phyloP scores from a whole-genome alignment of 2,329 filamentous ascomycete genomes.

The Cladophialophora carrionii region DNA sequence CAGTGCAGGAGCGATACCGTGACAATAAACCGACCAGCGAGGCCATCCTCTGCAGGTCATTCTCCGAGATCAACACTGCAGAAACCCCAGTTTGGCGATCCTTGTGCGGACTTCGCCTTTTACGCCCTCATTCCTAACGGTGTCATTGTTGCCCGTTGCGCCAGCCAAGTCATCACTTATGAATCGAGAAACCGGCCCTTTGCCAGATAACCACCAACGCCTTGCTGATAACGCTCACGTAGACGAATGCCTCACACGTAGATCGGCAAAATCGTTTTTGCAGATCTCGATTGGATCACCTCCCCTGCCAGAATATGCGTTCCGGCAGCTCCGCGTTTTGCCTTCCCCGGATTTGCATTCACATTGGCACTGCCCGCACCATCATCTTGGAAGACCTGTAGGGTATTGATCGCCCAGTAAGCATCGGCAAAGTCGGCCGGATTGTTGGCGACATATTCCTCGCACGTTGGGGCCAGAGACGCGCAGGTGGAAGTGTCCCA shows the following conservation, averaged over 20 bases:
- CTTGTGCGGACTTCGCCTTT: background rate
- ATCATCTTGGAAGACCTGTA: slow-evolving; percentile 63
- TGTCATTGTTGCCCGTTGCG: background rate
- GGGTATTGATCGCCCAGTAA: slow-evolving; percentile 71
- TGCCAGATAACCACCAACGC: slow-evolving; percentile 43
- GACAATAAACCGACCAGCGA: background rate
- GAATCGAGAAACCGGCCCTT: slow-evolving; percentile 1
- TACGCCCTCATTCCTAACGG: background rate
- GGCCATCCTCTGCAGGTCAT: background rate
- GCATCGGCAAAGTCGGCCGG: slow-evolving; percentile 69
- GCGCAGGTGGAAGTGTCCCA: slow-evolving; percentile 52
- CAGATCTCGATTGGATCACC: slow-evolving; percentile 13
- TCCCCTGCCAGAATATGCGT: background rate
- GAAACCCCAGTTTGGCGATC: background rate
- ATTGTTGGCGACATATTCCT: slow-evolving; percentile 70
- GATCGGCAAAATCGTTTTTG: slow-evolving; percentile 16
- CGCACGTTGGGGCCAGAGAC: slow-evolving; percentile 65
- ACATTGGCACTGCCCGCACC: slow-evolving; percentile 13
- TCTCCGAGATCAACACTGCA: background rate
- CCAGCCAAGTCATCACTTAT: background rate
- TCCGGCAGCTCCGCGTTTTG: slow-evolving; percentile 12
- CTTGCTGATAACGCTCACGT: slow-evolving; percentile 11
- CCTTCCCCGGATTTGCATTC: background rate
- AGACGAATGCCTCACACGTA: slow-evolving; percentile 12
- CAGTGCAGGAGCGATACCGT: too few species aligned